Percentiles rank a stretch among this genome's conserved stretches.
These are phyloP conservation scores for Nigrospora oryzae DNA, from an alignment of 2,329 filamentous ascomycete genomes.

Conservation along the genomic window DNA sequence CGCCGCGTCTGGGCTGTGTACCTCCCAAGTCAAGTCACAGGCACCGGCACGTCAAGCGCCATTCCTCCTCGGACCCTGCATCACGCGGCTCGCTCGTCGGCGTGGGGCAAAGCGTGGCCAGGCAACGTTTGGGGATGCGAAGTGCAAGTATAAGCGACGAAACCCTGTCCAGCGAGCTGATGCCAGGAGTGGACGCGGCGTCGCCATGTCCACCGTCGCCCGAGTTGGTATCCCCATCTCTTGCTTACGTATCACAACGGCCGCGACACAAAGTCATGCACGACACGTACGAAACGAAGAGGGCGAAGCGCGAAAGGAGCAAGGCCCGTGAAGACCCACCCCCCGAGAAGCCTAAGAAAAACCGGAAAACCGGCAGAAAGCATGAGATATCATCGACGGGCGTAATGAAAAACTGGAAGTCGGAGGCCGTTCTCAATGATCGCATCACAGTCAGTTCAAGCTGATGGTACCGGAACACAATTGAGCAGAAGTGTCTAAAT, in stretches of 20 bases:
- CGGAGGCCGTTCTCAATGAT: slow-evolving; percentile 40
- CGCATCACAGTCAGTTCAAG: slow-evolving; percentile 38
- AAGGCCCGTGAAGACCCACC: slow-evolving; percentile 10
- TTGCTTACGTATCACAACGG: slow-evolving; percentile 34
- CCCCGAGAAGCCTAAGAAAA: slow-evolving; percentile 7
- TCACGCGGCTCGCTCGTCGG: no score
- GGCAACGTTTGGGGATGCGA: no score
- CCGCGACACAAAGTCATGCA: slow-evolving; percentile 46
- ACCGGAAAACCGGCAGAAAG: slow-evolving; percentile 14
- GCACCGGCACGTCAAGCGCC: no score
- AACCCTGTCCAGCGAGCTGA: no score
- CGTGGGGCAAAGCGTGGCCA: no score
- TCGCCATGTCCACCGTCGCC: no score
- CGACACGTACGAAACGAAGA: slow-evolving; percentile 43
- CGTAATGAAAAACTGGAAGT: slow-evolving; percentile 47
- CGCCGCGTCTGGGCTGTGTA: no score
- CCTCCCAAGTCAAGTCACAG: no score
- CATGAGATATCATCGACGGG: slow-evolving; percentile 30
- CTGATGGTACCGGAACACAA: not conserved
- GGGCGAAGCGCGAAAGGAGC: slow-evolving; percentile 11
- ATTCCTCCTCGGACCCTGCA: no score
- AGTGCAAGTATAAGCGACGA: no score
- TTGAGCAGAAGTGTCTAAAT: slow-evolving; percentile 2
- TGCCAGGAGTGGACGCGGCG: no score
- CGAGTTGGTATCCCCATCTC: no score